A percentile compares a stretch with the other conserved stretches of the same genome.
phyloP scores from a whole-genome alignment of 352 stramenopile genomes.

The Halophytophthora batemanensis region DNA sequence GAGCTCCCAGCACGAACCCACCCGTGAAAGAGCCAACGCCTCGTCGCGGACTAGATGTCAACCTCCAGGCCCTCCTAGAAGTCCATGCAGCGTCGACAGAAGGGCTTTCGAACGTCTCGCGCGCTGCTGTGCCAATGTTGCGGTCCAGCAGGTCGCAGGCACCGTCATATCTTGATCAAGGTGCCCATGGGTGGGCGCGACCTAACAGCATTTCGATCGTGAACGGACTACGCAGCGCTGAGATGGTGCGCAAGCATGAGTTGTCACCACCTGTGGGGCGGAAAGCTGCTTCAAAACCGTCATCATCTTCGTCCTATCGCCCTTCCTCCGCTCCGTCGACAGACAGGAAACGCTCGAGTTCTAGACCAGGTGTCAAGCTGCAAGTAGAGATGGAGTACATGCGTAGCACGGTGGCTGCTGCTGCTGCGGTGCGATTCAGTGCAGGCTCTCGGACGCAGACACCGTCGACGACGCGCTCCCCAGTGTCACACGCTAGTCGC shows the following conservation, averaged over 20 bases:
- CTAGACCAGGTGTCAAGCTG: constrained; percentile 18
- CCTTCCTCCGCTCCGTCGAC: constrained; percentile 17
- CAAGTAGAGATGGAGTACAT: constrained; percentile 59
- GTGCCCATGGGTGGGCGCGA: constrained; percentile 8
- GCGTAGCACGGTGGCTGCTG: constrained; percentile 26
- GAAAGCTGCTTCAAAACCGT: constrained; percentile 4
- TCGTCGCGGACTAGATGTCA: constrained; percentile 2
- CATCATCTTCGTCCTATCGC: constrained; percentile 7
- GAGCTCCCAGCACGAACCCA: not conserved
- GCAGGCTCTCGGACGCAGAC: constrained; percentile 3
- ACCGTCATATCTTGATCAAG: constrained; percentile 6
- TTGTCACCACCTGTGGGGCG: constrained; percentile 5
- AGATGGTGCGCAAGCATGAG: constrained; percentile 37
- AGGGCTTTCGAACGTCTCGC: not conserved
- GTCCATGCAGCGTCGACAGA: not conserved
- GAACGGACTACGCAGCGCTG: constrained; percentile 29
- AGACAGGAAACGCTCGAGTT: constrained; percentile 14
- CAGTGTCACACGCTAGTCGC: constrained; percentile 6
- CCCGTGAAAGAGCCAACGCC: constrained; percentile 1
- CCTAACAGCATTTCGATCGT: constrained; percentile 8
- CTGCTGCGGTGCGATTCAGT: constrained; percentile 9
- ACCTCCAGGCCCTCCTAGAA: not conserved
- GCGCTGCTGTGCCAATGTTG: not conserved
- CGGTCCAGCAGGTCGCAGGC: constrained; percentile 6
- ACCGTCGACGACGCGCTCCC: constrained; percentile 5